phyloP scores from a whole-genome alignment of 441 rosid species.

The California macrophylla region DNA sequence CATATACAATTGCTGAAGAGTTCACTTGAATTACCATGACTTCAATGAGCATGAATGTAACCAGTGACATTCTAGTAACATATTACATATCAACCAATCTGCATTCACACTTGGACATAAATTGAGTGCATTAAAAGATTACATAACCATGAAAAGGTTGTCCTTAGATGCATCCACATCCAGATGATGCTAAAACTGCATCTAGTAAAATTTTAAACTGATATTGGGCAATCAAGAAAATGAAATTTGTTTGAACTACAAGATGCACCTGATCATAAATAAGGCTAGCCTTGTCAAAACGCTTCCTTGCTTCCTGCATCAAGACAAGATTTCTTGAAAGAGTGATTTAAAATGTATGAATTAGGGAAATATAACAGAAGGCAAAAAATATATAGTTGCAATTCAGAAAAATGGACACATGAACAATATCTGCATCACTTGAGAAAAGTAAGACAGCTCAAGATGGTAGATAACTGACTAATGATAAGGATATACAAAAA shows the following conservation, averaged over 20 bases:
- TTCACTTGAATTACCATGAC: not conserved
- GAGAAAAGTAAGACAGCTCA: not conserved
- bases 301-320: slow-evolving; percentile 90
- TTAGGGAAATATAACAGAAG: not conserved
- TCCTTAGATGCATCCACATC: slow-evolving; percentile 2
- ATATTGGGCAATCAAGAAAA: not conserved
- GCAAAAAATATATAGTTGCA: not conserved
- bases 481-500: not conserved
- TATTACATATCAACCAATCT: not conserved
- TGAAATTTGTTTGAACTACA: not conserved
- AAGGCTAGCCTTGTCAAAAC: slow-evolving; percentile 94
- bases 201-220: not conserved
- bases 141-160: slow-evolving; percentile 1
- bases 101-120: not conserved
- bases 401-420: not conserved
- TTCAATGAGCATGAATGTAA: not conserved
- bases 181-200: slow-evolving; percentile 5
- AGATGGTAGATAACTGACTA: not conserved
- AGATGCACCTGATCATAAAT: slow-evolving; percentile 77
- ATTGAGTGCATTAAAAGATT: not conserved
- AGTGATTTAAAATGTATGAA: not conserved
- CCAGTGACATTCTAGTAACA: not conserved
- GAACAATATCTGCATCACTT: not conserved
- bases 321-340: slow-evolving; percentile 26
- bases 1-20: not conserved